phyloP scores from a whole-genome alignment of 1,284 basidiomycete genomes.

The Naganishia sp. region DNA sequence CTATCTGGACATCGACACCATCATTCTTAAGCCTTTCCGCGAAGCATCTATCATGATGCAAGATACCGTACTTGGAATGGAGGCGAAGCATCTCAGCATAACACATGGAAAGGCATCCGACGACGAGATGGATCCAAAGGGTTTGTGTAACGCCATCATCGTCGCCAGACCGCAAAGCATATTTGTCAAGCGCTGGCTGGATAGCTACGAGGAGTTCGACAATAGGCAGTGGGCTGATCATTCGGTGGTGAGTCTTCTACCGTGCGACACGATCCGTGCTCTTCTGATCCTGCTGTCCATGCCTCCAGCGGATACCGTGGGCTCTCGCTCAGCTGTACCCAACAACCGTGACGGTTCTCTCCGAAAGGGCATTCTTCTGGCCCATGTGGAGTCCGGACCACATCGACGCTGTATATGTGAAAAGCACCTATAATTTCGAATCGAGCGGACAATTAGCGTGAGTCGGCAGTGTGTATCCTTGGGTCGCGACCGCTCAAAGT shows the following conservation, averaged over 20 bases:
- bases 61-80: conserved; percentile 53
- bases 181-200: conserved; percentile 50
- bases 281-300: background rate
- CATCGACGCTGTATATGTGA: conserved; percentile 43
- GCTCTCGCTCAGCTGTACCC: conserved; percentile 51
- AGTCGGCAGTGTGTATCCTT: conserved; percentile 28
- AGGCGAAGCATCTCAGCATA: conserved; percentile 42
- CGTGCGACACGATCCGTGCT: background rate
- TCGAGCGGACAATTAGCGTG: conserved; percentile 43
- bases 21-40: conserved; percentile 39
- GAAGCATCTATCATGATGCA: conserved; percentile 39
- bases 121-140: conserved; percentile 47
- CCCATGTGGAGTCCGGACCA: conserved; percentile 51
- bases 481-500: background rate
- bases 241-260: conserved; percentile 43
- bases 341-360: conserved; percentile 51
- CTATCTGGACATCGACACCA: conserved; percentile 54
- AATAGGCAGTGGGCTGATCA: conserved; percentile 49
- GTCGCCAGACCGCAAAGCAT: conserved; percentile 45
- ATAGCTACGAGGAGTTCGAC: conserved; percentile 50
- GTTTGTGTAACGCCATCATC: conserved; percentile 56
- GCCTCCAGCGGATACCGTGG: conserved; percentile 45
- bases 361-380: conserved; percentile 55
- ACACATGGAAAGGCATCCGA: conserved; percentile 35
- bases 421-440: conserved; percentile 44